Evolutionary conservation across 2,329 filamentous ascomycete species (phyloP).

Genomic region (Seiridium cupressi): DNA sequence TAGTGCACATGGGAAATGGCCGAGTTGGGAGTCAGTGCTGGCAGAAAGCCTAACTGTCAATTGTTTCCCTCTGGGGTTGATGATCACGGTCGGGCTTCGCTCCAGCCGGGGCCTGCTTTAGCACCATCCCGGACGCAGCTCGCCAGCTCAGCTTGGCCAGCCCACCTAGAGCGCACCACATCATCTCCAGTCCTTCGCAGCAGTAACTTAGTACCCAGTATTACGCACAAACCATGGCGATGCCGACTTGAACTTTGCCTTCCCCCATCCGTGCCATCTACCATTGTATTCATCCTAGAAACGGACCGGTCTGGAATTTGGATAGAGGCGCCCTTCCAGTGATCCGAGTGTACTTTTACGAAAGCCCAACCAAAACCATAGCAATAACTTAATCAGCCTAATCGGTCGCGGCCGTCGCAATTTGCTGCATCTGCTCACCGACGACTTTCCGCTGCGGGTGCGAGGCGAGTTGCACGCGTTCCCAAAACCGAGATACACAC

Average conservation of each 20-base stretch:
- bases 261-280: background rate
- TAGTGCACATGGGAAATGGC: no score
- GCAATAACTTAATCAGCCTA: background rate
- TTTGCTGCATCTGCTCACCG: background rate
- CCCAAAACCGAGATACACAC: background rate
- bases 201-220: background rate
- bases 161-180: background rate
- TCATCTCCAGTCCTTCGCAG: background rate
- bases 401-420: background rate
- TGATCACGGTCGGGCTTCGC: conserved; percentile 1
- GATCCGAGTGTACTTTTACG: background rate
- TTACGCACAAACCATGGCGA: conserved; percentile 5
- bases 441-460: background rate
- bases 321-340: background rate
- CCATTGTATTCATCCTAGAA: background rate
- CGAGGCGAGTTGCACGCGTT: background rate
- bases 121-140: background rate
- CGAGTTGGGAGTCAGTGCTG: no score
- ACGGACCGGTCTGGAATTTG: background rate
- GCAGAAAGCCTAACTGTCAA: no score
- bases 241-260: background rate
- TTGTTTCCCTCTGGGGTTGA: background rate
- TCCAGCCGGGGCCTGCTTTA: background rate
- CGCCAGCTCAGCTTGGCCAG: background rate
- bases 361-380: background rate